Evolutionary conservation across 257 asterid genomes (phyloP).

Genomic region (Catharanthus roseus): DNA sequence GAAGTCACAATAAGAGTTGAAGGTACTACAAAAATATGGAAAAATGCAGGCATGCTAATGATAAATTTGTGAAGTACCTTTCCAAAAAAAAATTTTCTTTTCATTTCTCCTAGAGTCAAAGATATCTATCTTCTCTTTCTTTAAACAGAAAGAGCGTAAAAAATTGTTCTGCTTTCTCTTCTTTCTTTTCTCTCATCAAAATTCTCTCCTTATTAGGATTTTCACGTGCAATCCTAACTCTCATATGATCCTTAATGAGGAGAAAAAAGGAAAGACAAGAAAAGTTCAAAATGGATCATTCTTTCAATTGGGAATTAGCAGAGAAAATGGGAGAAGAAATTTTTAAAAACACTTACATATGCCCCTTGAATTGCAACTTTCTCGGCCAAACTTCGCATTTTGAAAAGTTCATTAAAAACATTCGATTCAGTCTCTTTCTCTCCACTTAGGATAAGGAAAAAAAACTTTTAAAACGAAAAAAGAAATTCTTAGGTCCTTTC

Average conservation of each 20-base stretch:
- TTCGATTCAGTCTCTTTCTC: background rate
- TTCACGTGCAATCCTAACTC: no score
- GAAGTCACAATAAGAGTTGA: background rate
- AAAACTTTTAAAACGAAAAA: no score
- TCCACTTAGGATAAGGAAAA: background rate
- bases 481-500: background rate
- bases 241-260: background rate
- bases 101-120: background rate
- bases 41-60: no score
- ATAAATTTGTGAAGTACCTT: background rate
- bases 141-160: background rate
- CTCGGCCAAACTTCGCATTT: background rate
- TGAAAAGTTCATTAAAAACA: background rate
- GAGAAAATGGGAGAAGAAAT: background rate
- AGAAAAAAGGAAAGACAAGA: background rate
- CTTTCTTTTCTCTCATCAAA: background rate
- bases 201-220: background rate
- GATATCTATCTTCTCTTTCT: background rate
- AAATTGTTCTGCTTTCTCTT: background rate
- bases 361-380: background rate
- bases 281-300: no score
- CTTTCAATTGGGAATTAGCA: background rate
- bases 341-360: background rate
- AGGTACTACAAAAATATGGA: background rate
- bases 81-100: background rate